A percentile compares a stretch with the other conserved stretches of the same genome.
Evolutionary conservation across 2,329 filamentous ascomycete species (phyloP).

Genomic region (Lomentospora prolificans): DNA sequence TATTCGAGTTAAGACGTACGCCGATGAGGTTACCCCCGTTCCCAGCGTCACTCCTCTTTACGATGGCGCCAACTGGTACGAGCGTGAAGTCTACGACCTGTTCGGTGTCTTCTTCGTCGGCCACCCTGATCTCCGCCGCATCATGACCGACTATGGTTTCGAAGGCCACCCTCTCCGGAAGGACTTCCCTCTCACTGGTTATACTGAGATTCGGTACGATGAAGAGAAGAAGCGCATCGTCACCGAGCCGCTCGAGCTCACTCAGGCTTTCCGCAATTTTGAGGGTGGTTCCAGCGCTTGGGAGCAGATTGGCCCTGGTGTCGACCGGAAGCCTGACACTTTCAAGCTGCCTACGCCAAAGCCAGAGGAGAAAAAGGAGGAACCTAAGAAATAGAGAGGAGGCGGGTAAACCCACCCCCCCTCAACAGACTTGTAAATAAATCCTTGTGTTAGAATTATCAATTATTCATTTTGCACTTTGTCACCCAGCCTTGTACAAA

Average conservation of each 20-base stretch:
- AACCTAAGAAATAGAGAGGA: conserved; percentile 72
- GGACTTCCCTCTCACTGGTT: conserved; percentile 95
- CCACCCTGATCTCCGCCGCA: conserved; percentile 89
- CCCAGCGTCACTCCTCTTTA: conserved; percentile 79
- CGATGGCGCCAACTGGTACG: conserved; percentile 97
- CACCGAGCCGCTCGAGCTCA: conserved; percentile 93
- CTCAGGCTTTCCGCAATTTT: conserved; percentile 97
- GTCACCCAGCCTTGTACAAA: too few species aligned
- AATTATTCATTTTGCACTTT: neutral
- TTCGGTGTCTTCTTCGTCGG: conserved; percentile 95
- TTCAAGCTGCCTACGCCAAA: conserved; percentile 96
- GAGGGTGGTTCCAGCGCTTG: conserved; percentile 71
- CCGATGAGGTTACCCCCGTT: conserved; percentile 88
- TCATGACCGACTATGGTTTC: conserved; percentile 99
- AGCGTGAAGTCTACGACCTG: conserved; percentile 94
- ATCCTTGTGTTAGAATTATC: conserved; percentile 6
- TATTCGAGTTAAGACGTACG: conserved; percentile 97
- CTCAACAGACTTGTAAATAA: neutral
- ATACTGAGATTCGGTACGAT: conserved; percentile 95
- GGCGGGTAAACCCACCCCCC: neutral
- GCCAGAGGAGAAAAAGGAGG: conserved; percentile 84
- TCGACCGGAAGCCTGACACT: conserved; percentile 69
- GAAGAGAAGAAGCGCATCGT: conserved; percentile 99
- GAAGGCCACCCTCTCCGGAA: conserved; percentile 96
- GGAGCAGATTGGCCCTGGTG: conserved; percentile 58